These are phyloP conservation scores for Protea cynaroides DNA, from an alignment of 164 flowering plant species.

Conservation along the genomic window DNA sequence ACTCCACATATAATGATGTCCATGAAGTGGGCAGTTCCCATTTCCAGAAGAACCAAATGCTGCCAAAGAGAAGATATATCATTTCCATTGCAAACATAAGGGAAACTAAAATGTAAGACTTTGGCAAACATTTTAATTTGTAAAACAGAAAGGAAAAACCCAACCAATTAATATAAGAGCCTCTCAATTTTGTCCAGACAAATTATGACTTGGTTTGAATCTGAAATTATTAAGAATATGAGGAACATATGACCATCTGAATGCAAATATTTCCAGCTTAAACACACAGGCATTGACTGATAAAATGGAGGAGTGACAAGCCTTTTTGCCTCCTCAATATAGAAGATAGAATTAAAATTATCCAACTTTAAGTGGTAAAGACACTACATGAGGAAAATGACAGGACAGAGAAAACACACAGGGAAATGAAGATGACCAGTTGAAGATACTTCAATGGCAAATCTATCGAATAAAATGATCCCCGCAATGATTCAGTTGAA, in stretches of 20 bases:
- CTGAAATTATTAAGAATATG: background rate
- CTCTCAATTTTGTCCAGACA: background rate
- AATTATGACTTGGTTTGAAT: background rate
- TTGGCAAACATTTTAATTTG: background rate
- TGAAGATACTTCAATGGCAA: too few relatives aligned
- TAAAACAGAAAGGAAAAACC: background rate
- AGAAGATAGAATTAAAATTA: background rate
- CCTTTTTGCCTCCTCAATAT: background rate
- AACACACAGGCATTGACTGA: background rate
- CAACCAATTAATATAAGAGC: background rate
- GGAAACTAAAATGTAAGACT: background rate
- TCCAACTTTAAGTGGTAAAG: background rate
- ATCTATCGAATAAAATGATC: too few relatives aligned
- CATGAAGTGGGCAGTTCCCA: conserved; percentile 47
- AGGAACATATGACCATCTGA: background rate
- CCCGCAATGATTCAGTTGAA: background rate
- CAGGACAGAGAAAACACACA: background rate
- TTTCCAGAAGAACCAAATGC: conserved; percentile 59
- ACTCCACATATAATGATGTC: conserved; percentile 55
- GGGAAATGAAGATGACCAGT: background rate
- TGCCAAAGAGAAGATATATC: conserved; percentile 17
- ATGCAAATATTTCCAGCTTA: background rate
- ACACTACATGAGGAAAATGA: background rate
- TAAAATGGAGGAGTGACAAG: background rate
- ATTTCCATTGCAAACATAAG: background rate